Percentiles rank a stretch among this genome's conserved stretches.
Conservation (phyloP, 1,139 yeast species). For the Yamadazyma trypodendri region DNA sequence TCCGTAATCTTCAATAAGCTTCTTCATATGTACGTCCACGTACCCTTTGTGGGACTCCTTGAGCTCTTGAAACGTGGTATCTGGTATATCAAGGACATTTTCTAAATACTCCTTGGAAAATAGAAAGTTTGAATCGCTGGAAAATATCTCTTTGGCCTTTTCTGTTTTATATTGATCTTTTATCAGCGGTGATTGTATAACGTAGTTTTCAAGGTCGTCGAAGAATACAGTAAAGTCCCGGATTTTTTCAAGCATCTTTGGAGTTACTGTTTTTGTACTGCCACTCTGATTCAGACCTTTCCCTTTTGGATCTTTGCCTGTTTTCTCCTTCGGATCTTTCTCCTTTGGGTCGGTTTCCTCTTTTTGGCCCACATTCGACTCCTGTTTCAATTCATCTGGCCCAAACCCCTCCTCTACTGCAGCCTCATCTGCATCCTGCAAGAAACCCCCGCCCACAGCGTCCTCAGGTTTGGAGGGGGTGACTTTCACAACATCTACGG, state of each 20-base stretch:
- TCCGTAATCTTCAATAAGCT: constrained; percentile 27
- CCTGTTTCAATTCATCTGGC: not conserved
- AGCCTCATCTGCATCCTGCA: not conserved
- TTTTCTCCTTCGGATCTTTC: too few relatives aligned
- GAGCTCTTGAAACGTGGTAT: constrained; percentile 28
- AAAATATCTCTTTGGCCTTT: constrained; percentile 33
- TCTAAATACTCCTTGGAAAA: constrained; percentile 41
- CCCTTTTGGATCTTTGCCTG: not conserved
- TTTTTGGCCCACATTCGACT: too few relatives aligned
- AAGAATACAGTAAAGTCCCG: constrained; percentile 34
- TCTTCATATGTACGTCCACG: constrained; percentile 29
- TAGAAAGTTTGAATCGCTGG: constrained; percentile 24
- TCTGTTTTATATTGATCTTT: constrained; percentile 34
- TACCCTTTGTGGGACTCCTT: constrained; percentile 33
- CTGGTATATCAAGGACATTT: constrained; percentile 38
- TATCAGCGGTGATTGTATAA: constrained; percentile 29
- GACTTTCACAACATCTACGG: constrained; percentile 5
- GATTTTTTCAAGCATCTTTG: constrained; percentile 13
- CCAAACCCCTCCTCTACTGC: not conserved
- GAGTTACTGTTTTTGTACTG: too few relatives aligned
- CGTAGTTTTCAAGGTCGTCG: constrained; percentile 27
- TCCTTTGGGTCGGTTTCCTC: not conserved
- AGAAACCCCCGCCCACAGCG: not conserved
- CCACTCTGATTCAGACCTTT: too few relatives aligned
- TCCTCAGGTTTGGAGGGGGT: constrained; percentile 8